phyloP scores from a whole-genome alignment of 2,329 filamentous ascomycete genomes.

The Penicillium hordei region DNA sequence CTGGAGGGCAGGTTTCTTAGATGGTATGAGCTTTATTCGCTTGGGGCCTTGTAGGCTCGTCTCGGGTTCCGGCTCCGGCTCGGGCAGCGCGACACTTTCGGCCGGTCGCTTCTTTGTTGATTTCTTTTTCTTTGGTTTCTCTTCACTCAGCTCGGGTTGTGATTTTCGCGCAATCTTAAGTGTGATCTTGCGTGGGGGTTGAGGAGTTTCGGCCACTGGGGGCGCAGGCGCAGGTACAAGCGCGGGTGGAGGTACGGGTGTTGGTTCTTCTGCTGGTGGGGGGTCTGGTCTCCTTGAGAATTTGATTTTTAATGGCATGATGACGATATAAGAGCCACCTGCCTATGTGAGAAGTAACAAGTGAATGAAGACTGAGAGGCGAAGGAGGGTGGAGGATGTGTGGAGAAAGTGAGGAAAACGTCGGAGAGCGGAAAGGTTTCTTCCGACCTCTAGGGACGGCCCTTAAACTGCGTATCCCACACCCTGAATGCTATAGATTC shows the following conservation, averaged over 20 bases:
- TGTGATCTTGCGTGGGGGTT: slow-evolving; percentile 41
- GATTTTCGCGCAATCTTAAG: slow-evolving; percentile 42
- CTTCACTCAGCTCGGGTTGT: slow-evolving; percentile 12
- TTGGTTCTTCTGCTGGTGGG: slow-evolving; percentile 20
- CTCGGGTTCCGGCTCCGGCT: slow-evolving; percentile 30
- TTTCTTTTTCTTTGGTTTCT: slow-evolving; percentile 37
- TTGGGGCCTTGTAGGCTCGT: slow-evolving; percentile 33
- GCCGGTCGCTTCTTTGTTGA: slow-evolving; percentile 42
- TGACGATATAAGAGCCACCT: slow-evolving; percentile 5
- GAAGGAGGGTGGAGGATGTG: not conserved
- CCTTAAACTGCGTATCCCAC: no score
- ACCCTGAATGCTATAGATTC: no score
- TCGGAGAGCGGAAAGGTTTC: no score
- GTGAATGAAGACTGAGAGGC: not conserved
- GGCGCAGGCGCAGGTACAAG: slow-evolving; percentile 17
- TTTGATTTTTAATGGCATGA: slow-evolving; percentile 47
- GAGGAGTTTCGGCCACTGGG: slow-evolving; percentile 26
- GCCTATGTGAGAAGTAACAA: not conserved
- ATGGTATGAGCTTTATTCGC: slow-evolving; percentile 41
- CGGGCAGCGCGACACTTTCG: slow-evolving; percentile 28
- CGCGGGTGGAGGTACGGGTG: slow-evolving; percentile 13
- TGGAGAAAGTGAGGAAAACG: no score
- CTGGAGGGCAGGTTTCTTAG: slow-evolving; percentile 41
- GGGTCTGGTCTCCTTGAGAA: slow-evolving; percentile 40
- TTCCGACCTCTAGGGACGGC: no score